Base-by-base conservation (phyloP, 371 early-diverging fungal species). In the Mucor lusitanicus region DNA sequence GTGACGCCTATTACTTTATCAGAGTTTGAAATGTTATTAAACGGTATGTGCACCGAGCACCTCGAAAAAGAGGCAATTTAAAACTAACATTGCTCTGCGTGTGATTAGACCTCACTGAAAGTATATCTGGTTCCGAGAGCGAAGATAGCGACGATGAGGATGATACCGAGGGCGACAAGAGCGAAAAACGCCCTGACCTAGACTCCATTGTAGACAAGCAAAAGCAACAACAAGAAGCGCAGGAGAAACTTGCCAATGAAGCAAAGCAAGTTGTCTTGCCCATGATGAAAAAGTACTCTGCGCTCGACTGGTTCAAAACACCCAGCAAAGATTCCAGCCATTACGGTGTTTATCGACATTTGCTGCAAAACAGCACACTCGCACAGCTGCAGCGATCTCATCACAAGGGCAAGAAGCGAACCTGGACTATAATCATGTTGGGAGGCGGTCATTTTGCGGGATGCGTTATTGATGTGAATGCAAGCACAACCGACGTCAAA, bases 401-500 rank as follows among this genome's bases (percentile, higher is more conserved):
- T 55, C 65, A 65, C 33, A 39, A 53, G 28, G 42, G 58, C 37
- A 64, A 72, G 8, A 72, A 75, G 27, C 77, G 88, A n/a, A 72
- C 76, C 25, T 97, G 96, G 96, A 86, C 91, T 5, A 67, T 97
- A 17, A 70, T 97, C 25, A 86, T 93, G 87, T 61, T 94, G 23
- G 89, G 91, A 19, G 94, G 94, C 59, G 97, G 97, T 5, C 92
- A 94, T 73, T 97, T 98, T 82, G 96, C 95, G 3, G 96, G 89
- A 3, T 90, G 90, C 19, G 88, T 97, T 1, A 84, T 96, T 64
- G 95, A 96, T 69, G 86, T 88, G 63, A 78, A 79, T 15, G 73
- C 84, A 7, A 86, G 91, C 65, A 77, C 76, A 13, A 71, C 60
- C n/a, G 63, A 74, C 54, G 70, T 83, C 44, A 67, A 74, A 17